phyloP scores from a whole-genome alignment of 2,329 filamentous ascomycete species.

The Paradendryphiella salina region DNA sequence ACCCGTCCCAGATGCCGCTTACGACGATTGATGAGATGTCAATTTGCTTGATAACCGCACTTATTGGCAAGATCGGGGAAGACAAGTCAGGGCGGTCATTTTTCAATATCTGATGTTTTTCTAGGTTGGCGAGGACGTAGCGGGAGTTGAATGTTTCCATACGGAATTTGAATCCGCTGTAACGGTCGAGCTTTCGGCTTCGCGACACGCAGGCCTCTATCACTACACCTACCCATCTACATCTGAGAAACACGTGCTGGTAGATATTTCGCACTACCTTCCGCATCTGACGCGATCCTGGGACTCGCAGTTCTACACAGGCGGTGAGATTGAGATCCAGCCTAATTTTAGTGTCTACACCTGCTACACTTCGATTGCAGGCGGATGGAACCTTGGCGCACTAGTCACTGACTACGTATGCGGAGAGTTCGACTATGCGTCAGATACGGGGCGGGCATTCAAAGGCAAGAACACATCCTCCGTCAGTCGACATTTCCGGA shows the following conservation, averaged over 20 bases:
- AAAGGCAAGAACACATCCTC: conserved; percentile 46
- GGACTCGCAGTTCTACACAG: conserved; percentile 45
- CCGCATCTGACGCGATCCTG: conserved; percentile 40
- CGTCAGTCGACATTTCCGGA: conserved; percentile 39
- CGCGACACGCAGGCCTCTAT: conserved; percentile 45
- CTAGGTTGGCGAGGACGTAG: conserved; percentile 36
- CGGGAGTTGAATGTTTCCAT: conserved; percentile 45
- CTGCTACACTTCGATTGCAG: conserved; percentile 41
- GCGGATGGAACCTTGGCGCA: conserved; percentile 46
- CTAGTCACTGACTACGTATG: conserved; percentile 44
- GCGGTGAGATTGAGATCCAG: conserved; percentile 42
- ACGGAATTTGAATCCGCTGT: conserved; percentile 44
- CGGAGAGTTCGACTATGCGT: conserved; percentile 39
- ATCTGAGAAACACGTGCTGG: conserved; percentile 50
- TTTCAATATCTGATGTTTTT: background rate
- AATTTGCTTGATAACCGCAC: conserved; percentile 51
- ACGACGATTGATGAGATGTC: conserved; percentile 44
- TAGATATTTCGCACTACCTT: conserved; percentile 54
- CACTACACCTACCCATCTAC: conserved; percentile 45
- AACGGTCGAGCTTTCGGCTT: conserved; percentile 42
- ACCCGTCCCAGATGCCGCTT: conserved; percentile 50
- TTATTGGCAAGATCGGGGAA: conserved; percentile 47
- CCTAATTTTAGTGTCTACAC: conserved; percentile 37
- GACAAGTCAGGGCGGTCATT: background rate
- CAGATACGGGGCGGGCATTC: conserved; percentile 33